phyloP scores from a whole-genome alignment of 495 filamentous ascomycete species.

The Aspergillus asperescens region DNA sequence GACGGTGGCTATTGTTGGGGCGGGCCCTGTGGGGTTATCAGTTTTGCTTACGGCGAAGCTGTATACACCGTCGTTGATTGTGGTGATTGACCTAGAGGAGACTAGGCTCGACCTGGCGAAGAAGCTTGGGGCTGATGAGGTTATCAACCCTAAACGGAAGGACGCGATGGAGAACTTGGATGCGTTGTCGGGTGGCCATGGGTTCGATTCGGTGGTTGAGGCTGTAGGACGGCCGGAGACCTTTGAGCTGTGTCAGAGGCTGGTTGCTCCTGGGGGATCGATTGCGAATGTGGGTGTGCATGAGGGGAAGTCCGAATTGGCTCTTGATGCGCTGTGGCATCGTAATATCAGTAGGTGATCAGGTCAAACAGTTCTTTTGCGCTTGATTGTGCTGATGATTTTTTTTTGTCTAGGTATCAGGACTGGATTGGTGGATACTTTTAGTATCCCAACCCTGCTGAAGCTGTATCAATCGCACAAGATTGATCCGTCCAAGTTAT shows the following conservation, averaged over 20 bases:
- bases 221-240: conserved; percentile 47
- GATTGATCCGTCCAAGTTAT: conserved; percentile 2
- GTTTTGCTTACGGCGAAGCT: conserved; percentile 40
- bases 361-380: too few species aligned
- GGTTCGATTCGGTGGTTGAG: conserved; percentile 52
- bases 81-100: conserved; percentile 42
- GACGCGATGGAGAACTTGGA: conserved; percentile 29
- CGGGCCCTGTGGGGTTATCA: conserved; percentile 48
- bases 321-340: conserved; percentile 39
- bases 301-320: conserved; percentile 38
- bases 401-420: conserved; percentile 31
- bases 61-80: conserved; percentile 38
- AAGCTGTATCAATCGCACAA: conserved; percentile 34
- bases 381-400: too few species aligned
- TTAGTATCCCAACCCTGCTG: conserved; percentile 39
- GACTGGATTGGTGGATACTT: conserved; percentile 40
- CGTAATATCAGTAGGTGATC: conserved; percentile 39
- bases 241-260: conserved; percentile 42
- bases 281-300: conserved; percentile 53
- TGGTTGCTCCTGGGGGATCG: conserved; percentile 45
- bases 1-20: conserved; percentile 46
- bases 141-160: not conserved
- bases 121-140: conserved; percentile 35
- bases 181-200: too few species aligned
- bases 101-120: conserved; percentile 40